Conservation (phyloP, 352 stramenopile genomes). For the Globisporangium cystogenes region DNA sequence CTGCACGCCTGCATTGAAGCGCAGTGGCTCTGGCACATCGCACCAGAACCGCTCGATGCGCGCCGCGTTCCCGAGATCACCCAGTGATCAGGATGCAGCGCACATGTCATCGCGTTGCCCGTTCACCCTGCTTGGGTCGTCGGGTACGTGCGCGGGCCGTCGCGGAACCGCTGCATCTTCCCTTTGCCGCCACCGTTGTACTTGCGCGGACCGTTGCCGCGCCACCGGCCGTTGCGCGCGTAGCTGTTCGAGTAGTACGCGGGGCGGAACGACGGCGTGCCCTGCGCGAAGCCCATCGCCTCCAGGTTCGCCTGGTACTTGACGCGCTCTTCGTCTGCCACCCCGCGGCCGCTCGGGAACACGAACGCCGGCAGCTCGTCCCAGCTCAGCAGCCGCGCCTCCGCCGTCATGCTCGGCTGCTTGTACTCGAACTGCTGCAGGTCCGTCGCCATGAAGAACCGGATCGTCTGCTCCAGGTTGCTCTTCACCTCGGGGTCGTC, state of each 20-base stretch:
- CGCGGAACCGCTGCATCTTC: conserved; percentile 27
- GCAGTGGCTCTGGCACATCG: not conserved
- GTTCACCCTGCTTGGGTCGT: conserved; percentile 12
- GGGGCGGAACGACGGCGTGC: conserved; percentile 36
- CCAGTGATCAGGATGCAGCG: not conserved
- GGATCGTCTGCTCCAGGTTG: conserved; percentile 72
- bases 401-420: conserved; percentile 57
- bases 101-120: not conserved
- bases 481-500: conserved; percentile 69
- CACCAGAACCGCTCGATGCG: not conserved
- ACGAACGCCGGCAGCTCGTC: conserved; percentile 67
- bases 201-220: conserved; percentile 31
- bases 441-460: conserved; percentile 79
- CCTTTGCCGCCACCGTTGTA: conserved; percentile 37
- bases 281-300: conserved; percentile 43
- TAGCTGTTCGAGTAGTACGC: conserved; percentile 42
- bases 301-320: conserved; percentile 66
- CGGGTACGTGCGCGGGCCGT: conserved; percentile 9
- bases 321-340: conserved; percentile 41
- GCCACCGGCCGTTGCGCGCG: conserved; percentile 46
- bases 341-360: conserved; percentile 41
- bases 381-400: conserved; percentile 50
- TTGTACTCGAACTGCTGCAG: conserved; percentile 79
- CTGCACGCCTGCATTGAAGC: not conserved
- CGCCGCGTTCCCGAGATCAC: not conserved